Conservation (phyloP, 495 filamentous ascomycete species). For the Aspergillus steynii region DNA sequence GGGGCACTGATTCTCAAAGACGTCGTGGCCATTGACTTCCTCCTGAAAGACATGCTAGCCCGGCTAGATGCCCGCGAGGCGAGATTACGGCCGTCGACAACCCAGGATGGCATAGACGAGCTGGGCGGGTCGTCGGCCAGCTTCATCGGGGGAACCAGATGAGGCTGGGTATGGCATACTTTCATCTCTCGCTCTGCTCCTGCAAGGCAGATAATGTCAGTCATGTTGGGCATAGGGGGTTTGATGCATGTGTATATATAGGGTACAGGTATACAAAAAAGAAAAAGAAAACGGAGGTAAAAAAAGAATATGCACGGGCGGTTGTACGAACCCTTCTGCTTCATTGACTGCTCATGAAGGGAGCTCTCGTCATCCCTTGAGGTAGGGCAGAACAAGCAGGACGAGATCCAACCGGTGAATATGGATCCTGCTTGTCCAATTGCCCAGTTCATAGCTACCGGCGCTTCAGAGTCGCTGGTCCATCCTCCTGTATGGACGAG, state of each 20-base stretch:
- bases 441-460: conserved; percentile 47
- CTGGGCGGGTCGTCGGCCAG: conserved; percentile 41
- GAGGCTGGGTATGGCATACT: conserved; percentile 52
- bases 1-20: conserved; percentile 51
- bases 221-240: not conserved
- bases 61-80: conserved; percentile 52
- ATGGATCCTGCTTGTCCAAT: conserved; percentile 44
- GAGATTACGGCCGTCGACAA: conserved; percentile 40
- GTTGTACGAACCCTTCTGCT: conserved; percentile 27
- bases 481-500: conserved; percentile 25
- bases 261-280: conserved; percentile 3
- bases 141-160: conserved; percentile 49
- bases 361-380: conserved; percentile 27
- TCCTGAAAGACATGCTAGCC: conserved; percentile 51
- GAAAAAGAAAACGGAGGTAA: not conserved
- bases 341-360: conserved; percentile 23
- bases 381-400: conserved; percentile 40
- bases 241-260: conserved; percentile 1
- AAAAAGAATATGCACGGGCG: not conserved
- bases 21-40: conserved; percentile 35
- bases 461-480: conserved; percentile 36
- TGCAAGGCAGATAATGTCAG: conserved; percentile 15
- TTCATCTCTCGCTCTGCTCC: conserved; percentile 46
- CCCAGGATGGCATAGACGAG: conserved; percentile 41
- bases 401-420: conserved; percentile 46